These are phyloP conservation scores for Botrytis aclada DNA, from an alignment of 2,329 filamentous ascomycete species.

Conservation along the genomic window DNA sequence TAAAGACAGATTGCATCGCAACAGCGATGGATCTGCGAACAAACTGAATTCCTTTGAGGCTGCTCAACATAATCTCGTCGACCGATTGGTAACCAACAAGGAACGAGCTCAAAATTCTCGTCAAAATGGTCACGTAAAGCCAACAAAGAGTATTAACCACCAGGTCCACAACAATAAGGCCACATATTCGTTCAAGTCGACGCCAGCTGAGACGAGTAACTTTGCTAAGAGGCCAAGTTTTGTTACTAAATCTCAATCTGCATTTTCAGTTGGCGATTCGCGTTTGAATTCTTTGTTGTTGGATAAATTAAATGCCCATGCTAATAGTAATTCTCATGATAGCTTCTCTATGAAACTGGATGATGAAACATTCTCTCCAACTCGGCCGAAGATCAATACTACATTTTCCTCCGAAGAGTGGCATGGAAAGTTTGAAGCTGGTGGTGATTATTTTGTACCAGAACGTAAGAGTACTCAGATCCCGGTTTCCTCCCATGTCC, in stretches of 20 bases:
- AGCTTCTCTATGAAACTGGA: slow-evolving; percentile 42
- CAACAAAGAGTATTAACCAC: neutral
- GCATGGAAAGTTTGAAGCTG: slow-evolving; percentile 38
- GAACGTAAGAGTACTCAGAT: slow-evolving; percentile 25
- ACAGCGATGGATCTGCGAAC: slow-evolving; percentile 6
- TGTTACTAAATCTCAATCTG: slow-evolving; percentile 19
- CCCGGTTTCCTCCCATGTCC: slow-evolving; percentile 22
- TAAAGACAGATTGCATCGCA: slow-evolving; percentile 17
- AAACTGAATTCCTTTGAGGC: slow-evolving; percentile 31
- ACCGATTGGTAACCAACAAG: slow-evolving; percentile 30
- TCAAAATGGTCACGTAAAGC: slow-evolving; percentile 7
- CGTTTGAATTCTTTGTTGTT: slow-evolving; percentile 19
- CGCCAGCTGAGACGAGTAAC: slow-evolving; percentile 20
- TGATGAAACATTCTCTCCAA: slow-evolving; percentile 42
- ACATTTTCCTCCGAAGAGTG: slow-evolving; percentile 53
- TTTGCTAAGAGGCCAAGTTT: slow-evolving; percentile 26
- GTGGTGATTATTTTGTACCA: slow-evolving; percentile 34
- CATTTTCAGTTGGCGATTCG: slow-evolving; percentile 14
- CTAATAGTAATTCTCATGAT: slow-evolving; percentile 38
- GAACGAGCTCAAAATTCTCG: slow-evolving; percentile 12
- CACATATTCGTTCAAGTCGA: slow-evolving; percentile 19
- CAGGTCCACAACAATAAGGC: neutral
- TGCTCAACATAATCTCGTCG: slow-evolving; percentile 28
- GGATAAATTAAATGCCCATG: slow-evolving; percentile 20
- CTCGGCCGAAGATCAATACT: slow-evolving; percentile 53